phyloP scores from a whole-genome alignment of 2,329 filamentous ascomycete species.

The Ilyonectria sp. region DNA sequence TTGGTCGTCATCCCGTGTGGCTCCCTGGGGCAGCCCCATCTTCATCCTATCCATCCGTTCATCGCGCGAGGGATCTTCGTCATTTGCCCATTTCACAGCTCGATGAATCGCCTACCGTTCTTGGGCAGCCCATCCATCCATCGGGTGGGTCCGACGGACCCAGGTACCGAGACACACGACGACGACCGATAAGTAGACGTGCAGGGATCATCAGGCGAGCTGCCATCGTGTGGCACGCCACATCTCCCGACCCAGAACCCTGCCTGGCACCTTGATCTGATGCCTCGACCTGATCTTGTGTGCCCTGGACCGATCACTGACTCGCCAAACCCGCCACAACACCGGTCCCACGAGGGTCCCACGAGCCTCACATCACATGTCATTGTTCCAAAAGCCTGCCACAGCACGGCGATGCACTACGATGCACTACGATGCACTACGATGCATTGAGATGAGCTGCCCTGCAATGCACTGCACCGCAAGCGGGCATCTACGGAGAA shows the following conservation, averaged over 20 bases:
- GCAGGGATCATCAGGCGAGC: slow-evolving; percentile 50
- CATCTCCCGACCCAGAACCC: slow-evolving; percentile 46
- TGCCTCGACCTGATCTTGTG: slow-evolving; percentile 46
- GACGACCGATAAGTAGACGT: slow-evolving; percentile 45
- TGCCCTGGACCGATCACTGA: slow-evolving; percentile 37
- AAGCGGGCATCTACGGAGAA: slow-evolving; percentile 17
- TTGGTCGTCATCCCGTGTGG: neutral
- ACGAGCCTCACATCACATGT: slow-evolving; percentile 45
- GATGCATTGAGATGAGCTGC: neutral
- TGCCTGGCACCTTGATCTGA: slow-evolving; percentile 43
- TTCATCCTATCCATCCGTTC: slow-evolving; percentile 1
- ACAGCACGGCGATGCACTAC: slow-evolving; percentile 5
- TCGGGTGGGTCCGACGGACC: slow-evolving; percentile 32
- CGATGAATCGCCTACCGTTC: slow-evolving; percentile 19
- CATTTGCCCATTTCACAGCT: slow-evolving; percentile 18
- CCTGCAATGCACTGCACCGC: neutral
- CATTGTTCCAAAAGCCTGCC: slow-evolving; percentile 11
- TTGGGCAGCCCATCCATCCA: slow-evolving; percentile 29
- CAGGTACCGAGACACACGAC: slow-evolving; percentile 39
- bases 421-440: neutral
- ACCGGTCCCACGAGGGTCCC: slow-evolving; percentile 20
- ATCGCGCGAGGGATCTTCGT: neutral
- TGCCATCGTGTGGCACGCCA: slow-evolving; percentile 45
- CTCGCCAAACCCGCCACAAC: slow-evolving; percentile 35
- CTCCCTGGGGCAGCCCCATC: neutral